These are phyloP conservation scores for Neonectria coccinea DNA, from an alignment of 2,329 filamentous ascomycete genomes.

Conservation along the genomic window DNA sequence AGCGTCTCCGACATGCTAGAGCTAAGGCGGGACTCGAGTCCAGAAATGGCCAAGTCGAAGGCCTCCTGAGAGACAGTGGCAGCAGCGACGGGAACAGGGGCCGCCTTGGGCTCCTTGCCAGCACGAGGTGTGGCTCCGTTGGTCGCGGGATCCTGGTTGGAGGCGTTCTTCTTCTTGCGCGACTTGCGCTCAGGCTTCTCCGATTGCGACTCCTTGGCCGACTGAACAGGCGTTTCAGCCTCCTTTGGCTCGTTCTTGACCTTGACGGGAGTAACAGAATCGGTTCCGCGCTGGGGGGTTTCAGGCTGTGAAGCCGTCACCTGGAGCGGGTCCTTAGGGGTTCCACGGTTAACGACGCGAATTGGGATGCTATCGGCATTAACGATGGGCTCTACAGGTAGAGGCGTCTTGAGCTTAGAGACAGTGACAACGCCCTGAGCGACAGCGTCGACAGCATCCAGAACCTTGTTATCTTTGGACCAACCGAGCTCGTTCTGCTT, in stretches of 20 bases:
- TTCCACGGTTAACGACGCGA: conserved; percentile 50
- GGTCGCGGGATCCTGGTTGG: conserved; percentile 59
- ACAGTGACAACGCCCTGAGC: conserved; percentile 80
- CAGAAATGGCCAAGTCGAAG: conserved; percentile 65
- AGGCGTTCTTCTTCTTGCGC: conserved; percentile 74
- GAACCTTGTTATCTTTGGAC: conserved; percentile 89
- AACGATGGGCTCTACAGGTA: conserved; percentile 53
- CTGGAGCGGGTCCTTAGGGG: conserved; percentile 53
- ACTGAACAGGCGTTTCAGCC: conserved; percentile 56
- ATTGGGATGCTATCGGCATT: conserved; percentile 51
- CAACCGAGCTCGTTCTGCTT: conserved; percentile 92
- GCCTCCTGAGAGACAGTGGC: conserved; percentile 57
- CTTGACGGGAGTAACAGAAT: conserved; percentile 52
- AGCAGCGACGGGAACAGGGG: conserved; percentile 34
- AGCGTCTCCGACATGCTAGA: conserved; percentile 63
- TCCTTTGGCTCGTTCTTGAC: conserved; percentile 61
- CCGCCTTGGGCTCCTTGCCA: conserved; percentile 50
- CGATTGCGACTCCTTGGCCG: conserved; percentile 53
- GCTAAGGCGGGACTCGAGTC: conserved; percentile 65
- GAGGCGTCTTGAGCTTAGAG: conserved; percentile 72
- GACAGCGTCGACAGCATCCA: conserved; percentile 81
- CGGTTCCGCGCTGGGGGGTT: conserved; percentile 47
- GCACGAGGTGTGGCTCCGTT: conserved; percentile 55
- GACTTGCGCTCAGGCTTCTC: conserved; percentile 73
- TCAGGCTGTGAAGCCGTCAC: conserved; percentile 43